These are phyloP conservation scores for Stagonosporopsis rhizophila DNA, from an alignment of 2,329 filamentous ascomycete genomes.

Conservation along the genomic window DNA sequence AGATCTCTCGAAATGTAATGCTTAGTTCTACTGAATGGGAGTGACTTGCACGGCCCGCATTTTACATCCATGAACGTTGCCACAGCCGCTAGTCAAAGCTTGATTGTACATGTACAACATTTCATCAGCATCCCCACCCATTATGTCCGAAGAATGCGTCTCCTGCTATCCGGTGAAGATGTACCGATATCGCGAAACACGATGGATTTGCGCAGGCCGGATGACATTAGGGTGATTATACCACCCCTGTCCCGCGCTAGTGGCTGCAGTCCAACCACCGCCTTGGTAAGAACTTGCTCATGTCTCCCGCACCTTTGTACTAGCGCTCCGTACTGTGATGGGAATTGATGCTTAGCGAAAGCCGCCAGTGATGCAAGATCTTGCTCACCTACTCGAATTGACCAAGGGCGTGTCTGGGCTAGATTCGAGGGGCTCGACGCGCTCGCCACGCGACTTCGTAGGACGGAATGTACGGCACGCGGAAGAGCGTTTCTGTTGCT, in stretches of 20 bases:
- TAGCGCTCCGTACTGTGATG: slow-evolving; percentile 18
- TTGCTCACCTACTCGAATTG: slow-evolving; percentile 30
- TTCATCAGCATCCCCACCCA: not conserved
- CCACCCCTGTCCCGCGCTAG: slow-evolving; percentile 30
- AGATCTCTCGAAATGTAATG: not conserved
- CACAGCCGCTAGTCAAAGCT: slow-evolving; percentile 33
- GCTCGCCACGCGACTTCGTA: slow-evolving; percentile 31
- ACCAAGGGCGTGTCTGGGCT: slow-evolving; percentile 22
- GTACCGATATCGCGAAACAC: not conserved
- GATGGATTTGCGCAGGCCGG: not conserved
- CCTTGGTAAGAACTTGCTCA: slow-evolving; percentile 45
- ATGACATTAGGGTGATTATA: slow-evolving; percentile 18
- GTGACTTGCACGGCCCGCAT: slow-evolving; percentile 1
- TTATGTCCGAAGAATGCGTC: slow-evolving; percentile 4
- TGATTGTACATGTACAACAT: slow-evolving; percentile 10
- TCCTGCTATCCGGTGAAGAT: slow-evolving; percentile 10
- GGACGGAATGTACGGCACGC: slow-evolving; percentile 38
- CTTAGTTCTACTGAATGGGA: not conserved
- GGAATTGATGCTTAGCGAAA: slow-evolving; percentile 20
- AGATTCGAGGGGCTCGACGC: slow-evolving; percentile 28
- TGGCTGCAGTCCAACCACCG: slow-evolving; percentile 22
- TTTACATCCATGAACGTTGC: slow-evolving; percentile 14
- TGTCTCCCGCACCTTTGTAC: slow-evolving; percentile 21
- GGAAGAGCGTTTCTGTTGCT: slow-evolving; percentile 23
- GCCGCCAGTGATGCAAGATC: slow-evolving; percentile 29